These are phyloP conservation scores for Aspergillus sparsus DNA, from an alignment of 495 filamentous ascomycete species.

Conservation along the genomic window DNA sequence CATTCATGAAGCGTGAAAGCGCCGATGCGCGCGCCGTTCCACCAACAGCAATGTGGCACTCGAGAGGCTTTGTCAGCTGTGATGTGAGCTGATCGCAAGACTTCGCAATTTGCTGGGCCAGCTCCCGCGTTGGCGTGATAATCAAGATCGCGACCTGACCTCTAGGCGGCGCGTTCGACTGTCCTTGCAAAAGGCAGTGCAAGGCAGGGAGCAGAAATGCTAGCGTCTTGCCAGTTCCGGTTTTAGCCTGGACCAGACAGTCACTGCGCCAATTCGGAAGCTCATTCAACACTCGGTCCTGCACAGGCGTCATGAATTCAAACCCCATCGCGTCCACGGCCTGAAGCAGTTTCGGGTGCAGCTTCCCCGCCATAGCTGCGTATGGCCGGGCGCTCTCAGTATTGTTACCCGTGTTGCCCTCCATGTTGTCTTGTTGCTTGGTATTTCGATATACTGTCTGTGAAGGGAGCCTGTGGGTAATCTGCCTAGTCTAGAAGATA, in stretches of 20 bases:
- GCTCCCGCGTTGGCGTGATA: constrained; percentile 65
- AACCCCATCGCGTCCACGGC: constrained; percentile 49
- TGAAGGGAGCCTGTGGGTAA: too few relatives aligned
- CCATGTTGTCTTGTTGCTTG: constrained; percentile 21
- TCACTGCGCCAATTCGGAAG: constrained; percentile 54
- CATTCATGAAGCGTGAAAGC: constrained; percentile 48
- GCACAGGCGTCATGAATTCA: constrained; percentile 56
- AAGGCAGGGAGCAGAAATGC: constrained; percentile 77
- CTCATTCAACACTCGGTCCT: constrained; percentile 53
- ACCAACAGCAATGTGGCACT: constrained; percentile 57
- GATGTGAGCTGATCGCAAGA: constrained; percentile 55
- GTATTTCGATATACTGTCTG: too few relatives aligned
- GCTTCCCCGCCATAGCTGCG: constrained; percentile 46
- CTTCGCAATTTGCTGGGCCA: constrained; percentile 66
- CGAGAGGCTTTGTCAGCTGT: constrained; percentile 37
- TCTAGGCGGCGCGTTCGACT: constrained; percentile 24
- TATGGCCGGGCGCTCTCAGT: constrained; percentile 37
- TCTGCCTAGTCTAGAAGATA: too few relatives aligned
- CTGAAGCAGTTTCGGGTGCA: constrained; percentile 49
- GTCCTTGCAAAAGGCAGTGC: constrained; percentile 58
- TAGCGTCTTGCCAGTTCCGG: constrained; percentile 83
- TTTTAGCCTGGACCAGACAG: constrained; percentile 74
- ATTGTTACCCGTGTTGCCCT: constrained; percentile 25
- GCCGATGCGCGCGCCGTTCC: constrained; percentile 52
- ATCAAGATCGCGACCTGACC: constrained; percentile 63